Base-by-base conservation (phyloP, 805 yeast species). In the Yarrowia sp. region DNA sequence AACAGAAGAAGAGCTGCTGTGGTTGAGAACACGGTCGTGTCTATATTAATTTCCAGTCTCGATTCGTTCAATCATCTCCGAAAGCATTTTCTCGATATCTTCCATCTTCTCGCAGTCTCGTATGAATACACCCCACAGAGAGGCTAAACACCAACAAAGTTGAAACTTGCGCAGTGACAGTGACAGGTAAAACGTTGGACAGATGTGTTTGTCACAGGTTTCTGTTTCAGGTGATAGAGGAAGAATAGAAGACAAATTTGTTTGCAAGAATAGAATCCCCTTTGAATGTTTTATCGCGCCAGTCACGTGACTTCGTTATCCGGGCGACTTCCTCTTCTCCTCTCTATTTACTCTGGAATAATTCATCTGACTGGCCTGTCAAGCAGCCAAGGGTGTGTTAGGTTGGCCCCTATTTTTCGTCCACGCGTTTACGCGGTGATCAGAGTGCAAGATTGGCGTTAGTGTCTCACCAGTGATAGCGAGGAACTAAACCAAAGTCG, bases 371-470 rank as follows among this genome's bases (percentile, higher is more conserved):
- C 30, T 24, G 30, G 30, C 30, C 30, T 24, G 30, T 24, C 30
- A n/a, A 30, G 49, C 49, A 44, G 49, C 49, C 49, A 44, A 14
- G 49, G 49, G 49, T 19, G 49, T 19, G 49, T 44, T 44, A 20
- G 49, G 49, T 20, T 44, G 49, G 30, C 49, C 49, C 49, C 49
- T 20, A 20, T 44, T 20, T 43, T 43, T 43, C 14, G 9, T 34
- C 14, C 20, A 19, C 46, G 46, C 46, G 46, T 43, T 42, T n/a
- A 42, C 44, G 44, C n/a, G 42, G 42, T 15, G 14, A 14, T 14
- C 42, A 40, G 44, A 40, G 44, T n/a, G 42, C 44, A 17, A 40
- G 44, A 40, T 40, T 40, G 44, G 12, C 44, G 19, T 40, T 40
- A 19, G 42, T 39, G 42, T 39, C 42, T 39, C 42, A 39, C n/a